Percentiles rank a stretch among this genome's conserved stretches.
phyloP scores from a whole-genome alignment of 108 stramenopile species.

The Nannochloropsis salina region DNA sequence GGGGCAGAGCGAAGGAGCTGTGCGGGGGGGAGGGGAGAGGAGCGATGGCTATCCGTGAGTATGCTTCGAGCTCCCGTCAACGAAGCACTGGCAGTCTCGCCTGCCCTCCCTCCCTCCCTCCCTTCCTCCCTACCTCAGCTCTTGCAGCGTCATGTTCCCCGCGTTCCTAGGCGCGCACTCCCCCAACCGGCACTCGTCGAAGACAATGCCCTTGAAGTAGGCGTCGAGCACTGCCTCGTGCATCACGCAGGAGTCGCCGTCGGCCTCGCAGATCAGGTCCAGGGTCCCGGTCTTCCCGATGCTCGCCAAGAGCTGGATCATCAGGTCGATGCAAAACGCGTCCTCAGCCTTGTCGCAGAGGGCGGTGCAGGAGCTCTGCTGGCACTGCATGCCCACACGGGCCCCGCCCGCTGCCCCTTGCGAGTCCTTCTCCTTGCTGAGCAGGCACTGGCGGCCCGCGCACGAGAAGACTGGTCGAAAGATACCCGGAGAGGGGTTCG shows the following conservation, averaged over 20 bases:
- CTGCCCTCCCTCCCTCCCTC: no score
- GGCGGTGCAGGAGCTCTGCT: neutral
- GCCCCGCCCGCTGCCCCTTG: neutral
- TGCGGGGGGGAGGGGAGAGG: neutral
- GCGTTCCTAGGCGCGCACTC: neutral
- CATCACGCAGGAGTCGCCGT: neutral
- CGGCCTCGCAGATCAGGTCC: neutral
- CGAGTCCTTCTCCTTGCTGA: neutral
- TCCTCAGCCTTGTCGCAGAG: neutral
- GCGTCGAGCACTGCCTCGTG: neutral
- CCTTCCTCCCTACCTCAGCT: no score
- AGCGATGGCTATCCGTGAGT: neutral
- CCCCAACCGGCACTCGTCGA: neutral
- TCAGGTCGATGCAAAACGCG: neutral
- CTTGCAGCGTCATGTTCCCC: no score
- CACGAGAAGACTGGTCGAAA: neutral
- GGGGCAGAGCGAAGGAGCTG: neutral
- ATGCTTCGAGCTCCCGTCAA: neutral
- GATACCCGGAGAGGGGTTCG: neutral
- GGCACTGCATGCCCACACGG: neutral
- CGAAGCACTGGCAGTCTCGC: no score
- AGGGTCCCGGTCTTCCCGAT: neutral
- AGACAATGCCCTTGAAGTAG: neutral
- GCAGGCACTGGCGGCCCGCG: neutral
- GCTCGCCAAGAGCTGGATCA: neutral